These are phyloP conservation scores for Cadophora sp. DNA, from an alignment of 2,329 filamentous ascomycete species.

Conservation along the genomic window DNA sequence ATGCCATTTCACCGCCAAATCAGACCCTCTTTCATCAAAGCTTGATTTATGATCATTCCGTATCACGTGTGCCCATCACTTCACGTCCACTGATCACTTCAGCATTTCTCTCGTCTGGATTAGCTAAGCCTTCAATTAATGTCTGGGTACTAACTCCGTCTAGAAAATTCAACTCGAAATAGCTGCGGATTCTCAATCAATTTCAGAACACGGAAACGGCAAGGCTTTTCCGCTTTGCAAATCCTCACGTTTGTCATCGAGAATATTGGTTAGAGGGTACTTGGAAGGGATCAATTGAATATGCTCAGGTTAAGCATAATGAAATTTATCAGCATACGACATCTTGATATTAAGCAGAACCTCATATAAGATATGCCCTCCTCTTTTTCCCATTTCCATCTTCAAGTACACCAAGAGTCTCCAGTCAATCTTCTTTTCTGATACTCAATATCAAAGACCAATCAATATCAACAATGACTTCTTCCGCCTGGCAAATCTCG, in stretches of 20 bases:
- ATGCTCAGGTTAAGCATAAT: background rate
- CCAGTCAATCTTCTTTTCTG: background rate
- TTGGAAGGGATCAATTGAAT: no score
- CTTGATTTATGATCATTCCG: background rate
- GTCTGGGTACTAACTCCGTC: no score
- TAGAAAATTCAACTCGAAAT: background rate
- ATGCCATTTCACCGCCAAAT: no score
- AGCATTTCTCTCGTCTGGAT: background rate
- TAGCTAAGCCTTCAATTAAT: background rate
- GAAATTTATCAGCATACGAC: background rate
- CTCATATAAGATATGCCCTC: background rate
- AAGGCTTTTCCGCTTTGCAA: background rate
- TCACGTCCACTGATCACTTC: background rate
- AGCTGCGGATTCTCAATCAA: background rate
- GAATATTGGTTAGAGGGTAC: background rate
- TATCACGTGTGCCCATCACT: background rate
- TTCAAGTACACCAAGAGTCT: background rate
- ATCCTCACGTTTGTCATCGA: background rate
- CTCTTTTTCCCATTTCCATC: background rate
- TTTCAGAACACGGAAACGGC: background rate
- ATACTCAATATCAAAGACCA: background rate
- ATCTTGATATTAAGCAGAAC: background rate
- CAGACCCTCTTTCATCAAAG: no score
- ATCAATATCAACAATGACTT: background rate
- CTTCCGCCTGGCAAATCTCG: slow-evolving; percentile 14